These are phyloP conservation scores for Ceratobasidium sp. DNA, from an alignment of 1,284 basidiomycete species.

Conservation along the genomic window DNA sequence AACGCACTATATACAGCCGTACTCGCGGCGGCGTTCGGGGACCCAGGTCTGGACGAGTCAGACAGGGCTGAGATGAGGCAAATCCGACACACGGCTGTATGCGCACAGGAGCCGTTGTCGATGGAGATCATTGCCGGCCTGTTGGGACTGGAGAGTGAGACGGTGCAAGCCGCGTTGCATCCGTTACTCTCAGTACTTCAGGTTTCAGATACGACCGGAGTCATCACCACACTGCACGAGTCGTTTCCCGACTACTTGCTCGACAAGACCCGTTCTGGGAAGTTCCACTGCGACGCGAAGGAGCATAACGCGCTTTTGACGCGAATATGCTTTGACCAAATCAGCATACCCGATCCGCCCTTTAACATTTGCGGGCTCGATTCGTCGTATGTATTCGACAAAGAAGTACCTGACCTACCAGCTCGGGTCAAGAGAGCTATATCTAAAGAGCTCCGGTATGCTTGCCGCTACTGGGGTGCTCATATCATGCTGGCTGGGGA, in stretches of 20 bases:
- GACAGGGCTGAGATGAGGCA: not conserved
- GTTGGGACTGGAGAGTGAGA: not conserved
- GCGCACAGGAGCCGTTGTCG: not conserved
- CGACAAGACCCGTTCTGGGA: not conserved
- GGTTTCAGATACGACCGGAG: not conserved
- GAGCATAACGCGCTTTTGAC: not conserved
- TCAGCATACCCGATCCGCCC: not conserved
- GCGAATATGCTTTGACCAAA: not conserved
- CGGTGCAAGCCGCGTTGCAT: not conserved
- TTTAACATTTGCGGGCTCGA: slow-evolving; percentile 22
- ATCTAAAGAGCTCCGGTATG: not conserved
- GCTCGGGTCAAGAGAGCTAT: not conserved
- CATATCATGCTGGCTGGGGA: not conserved
- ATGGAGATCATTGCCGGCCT: not conserved
- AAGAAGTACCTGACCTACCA: not conserved
- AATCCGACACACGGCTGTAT: not conserved
- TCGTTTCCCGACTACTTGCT: slow-evolving; percentile 21
- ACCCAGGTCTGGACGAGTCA: not conserved
- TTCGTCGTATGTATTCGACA: not conserved
- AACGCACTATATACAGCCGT: slow-evolving; percentile 7
- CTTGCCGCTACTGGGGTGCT: slow-evolving; percentile 17
- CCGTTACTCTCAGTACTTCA: slow-evolving; percentile 7
- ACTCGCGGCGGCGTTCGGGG: not conserved
- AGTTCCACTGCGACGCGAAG: not conserved
- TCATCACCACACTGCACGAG: not conserved